Evolutionary conservation across 2,329 filamentous ascomycete species (phyloP), one percentile per base, ranked within the genome.

Genomic region (Metarhizium rileyi): DNA sequence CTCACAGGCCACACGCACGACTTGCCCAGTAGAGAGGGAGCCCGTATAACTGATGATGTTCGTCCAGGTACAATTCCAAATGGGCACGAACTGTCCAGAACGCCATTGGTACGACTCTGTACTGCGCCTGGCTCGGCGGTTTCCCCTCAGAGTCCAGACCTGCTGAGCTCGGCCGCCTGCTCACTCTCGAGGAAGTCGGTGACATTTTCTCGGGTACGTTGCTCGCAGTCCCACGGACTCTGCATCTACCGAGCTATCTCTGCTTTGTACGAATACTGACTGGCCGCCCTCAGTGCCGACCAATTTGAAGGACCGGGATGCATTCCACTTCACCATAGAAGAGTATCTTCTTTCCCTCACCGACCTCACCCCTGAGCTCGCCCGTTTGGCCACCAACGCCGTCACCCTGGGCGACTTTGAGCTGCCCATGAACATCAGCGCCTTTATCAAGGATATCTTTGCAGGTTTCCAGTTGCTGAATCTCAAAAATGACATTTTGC

Each of bases 391-490:
- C 30, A 88, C 93, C 68, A 98, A 98, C 70, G 86, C 88, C 5
- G 93, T 98, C 65, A 66, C 91, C 1, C 74, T 95, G 35, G 90
- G 90, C 51, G 90, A 98, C 68, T 90, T 90, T 60, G 76, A 80
- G 51, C 80, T 93, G 52, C 93, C 93, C 18, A 76, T 95, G 49
- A 83, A 87, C 64, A 96, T 97, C 67, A 88, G 86, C 65, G 79
- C 81, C 55, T 97, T 97, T 65, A 83, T 96, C 72, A 96, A 96
- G 72, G 90, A 97, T 63, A 71, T 98, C 35, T 91, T 95, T 60
- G 88, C 90, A 3, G 93, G 91, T 16, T 98, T 98, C 71, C 93
- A 97, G 76, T 81, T 97, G 57, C 79, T 98, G 57, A 98, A 98
- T 66, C 75, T 98, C 58, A 97, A 97, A 77, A 98, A 98, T 61